These are phyloP conservation scores for Trametes polyzona DNA, from an alignment of 1,284 basidiomycete species.

Conservation along the genomic window DNA sequence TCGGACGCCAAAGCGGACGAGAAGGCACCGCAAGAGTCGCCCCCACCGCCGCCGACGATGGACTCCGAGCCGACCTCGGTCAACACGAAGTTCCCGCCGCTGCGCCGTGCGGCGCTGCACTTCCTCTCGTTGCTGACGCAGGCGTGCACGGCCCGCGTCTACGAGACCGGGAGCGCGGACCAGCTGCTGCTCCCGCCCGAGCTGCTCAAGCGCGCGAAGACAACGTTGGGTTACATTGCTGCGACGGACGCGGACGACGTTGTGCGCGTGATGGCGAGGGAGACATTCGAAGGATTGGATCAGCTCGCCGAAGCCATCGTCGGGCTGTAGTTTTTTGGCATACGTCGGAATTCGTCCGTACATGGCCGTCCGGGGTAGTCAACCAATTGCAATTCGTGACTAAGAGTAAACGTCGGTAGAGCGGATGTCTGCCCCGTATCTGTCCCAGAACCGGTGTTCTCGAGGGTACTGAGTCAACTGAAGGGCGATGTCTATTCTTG, in stretches of 20 bases:
- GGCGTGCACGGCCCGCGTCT: conserved; percentile 51
- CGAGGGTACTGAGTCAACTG: conserved; percentile 75
- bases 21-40: conserved; percentile 7
- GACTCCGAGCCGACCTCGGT: conserved; percentile 59
- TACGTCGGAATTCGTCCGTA: neutral
- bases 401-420: neutral
- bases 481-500: conserved; percentile 62
- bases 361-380: no score
- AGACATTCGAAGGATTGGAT: conserved; percentile 62
- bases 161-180: conserved; percentile 41
- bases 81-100: conserved; percentile 73
- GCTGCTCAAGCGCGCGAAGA: conserved; percentile 56
- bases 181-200: conserved; percentile 39
- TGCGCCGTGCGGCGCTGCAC: conserved; percentile 82
- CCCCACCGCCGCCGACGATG: conserved; percentile 38
- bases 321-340: conserved; percentile 41
- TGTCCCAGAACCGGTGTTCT: conserved; percentile 76
- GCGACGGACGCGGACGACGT: conserved; percentile 75
- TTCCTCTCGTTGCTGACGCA: conserved; percentile 72
- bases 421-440: conserved; percentile 82
- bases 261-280: conserved; percentile 80
- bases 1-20: conserved; percentile 3
- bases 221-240: conserved; percentile 73
- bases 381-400: neutral
- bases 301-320: conserved; percentile 54